Evolutionary conservation across 169 alveolate species (phyloP), one percentile per base, ranked within the genome.

Genomic region (Plasmodium gonderi): DNA sequence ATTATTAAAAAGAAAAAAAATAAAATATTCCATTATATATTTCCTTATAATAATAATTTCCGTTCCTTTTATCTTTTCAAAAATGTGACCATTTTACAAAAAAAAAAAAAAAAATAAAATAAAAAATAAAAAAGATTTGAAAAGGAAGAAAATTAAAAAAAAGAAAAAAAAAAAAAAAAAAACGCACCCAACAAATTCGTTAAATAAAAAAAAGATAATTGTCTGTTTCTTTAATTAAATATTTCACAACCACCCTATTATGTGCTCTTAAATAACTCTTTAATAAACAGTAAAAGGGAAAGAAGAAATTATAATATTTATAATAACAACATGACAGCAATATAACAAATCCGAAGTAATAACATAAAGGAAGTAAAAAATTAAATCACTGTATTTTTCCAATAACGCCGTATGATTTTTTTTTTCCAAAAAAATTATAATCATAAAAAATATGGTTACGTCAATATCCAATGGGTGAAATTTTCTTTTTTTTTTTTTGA

Each of bases 381-480:
- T 60, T 36, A 60, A 60, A 60, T 60, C 26, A 60, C 72, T n/a
- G n/a, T n/a, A n/a, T n/a, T n/a, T n/a, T 60, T 60, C 72, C 72
- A 60, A 8, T 20, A 60, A 60, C 36, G 17, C 72, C 72, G 26
- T 6, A n/a, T 20, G 72, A 3, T 3, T 0, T 60, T 60, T 0
- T 60, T 60, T 60, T 36, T 8, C 33, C 17, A 60, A 60, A 60
- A 60, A 23, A 23, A 20, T 60, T 29, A 29, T 60, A 60, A 60
- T 60, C 40, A 36, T 23, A 20, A n/a, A n/a, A n/a, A n/a, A n/a
- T n/a, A n/a, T n/a, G n/a, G n/a, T n/a, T n/a, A n/a, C n/a, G n/a
- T n/a, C n/a, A n/a, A n/a, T n/a, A n/a, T n/a, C n/a, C n/a, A n/a
- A n/a, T n/a, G n/a, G n/a, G n/a, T n/a, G n/a, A n/a, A n/a, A n/a